Evolutionary conservation across 106 monocot species (phyloP), one percentile per base, ranked within the genome.

Genomic region (Phalaenopsis equestris): DNA sequence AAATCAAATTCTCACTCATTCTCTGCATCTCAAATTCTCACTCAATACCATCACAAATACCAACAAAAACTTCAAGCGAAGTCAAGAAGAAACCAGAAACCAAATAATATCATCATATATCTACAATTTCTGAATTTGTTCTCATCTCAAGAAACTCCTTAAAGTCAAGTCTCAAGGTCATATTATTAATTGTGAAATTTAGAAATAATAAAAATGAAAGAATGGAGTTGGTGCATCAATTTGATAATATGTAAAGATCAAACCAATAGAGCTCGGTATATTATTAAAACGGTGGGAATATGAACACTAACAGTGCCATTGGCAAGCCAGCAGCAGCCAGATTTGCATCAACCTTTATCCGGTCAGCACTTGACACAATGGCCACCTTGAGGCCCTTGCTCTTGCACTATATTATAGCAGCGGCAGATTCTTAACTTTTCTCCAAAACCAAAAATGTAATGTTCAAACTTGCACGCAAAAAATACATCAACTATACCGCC

Each of bases 291-390:
- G 12, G 36, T 1, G 70, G 70, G 24, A 39, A 38, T 42, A 41
- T 42, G 19, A 56, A 72, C 48, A 84, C 89, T 87, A 83, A 98
- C 97, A 91, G 48, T 73, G 92, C 85, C 67, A 72, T 55, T 14
- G 90, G 84, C 82, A 98, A 84, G 37, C 92, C 92, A 81, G 98
- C 90, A 81, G 98, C 98, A 67, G 90, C 81, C 80, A 98, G 77
- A 85, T 98, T 98, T 3, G 97, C 97, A 80, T 98, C 92, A 42
- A 98, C 94, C 85, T 98, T 98, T 81, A 98, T 83, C 55, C 94
- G 87, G 61, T 98, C 94, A 67, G 98, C 98, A 86, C 94, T 98
- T 38, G 98, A 98, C 48, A 94, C 94, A 82, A 98, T 94, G 85
- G 98, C 98, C 72, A 98, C 90, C 80, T 94, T 98, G 57, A 98